Evolutionary conservation across 768 basidiomycete species (phyloP), one percentile per base, ranked within the genome.

Genomic region (Lanmaoa rubissima): DNA sequence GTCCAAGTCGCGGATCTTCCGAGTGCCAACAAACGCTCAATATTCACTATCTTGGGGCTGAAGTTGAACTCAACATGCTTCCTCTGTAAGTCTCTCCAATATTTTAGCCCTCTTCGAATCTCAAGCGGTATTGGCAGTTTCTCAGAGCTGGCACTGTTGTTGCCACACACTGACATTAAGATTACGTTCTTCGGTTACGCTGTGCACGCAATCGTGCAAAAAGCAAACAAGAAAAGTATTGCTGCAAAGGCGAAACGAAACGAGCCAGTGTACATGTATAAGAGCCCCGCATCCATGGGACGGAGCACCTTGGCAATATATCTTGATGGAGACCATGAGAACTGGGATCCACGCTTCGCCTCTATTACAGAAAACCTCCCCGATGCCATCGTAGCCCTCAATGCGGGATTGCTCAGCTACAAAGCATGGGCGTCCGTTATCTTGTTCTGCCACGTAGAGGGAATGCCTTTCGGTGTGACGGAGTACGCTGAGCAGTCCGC

Each of bases 141-240:
- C 60, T 74, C 76, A 14, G 79, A 81, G 59, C 62, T 81, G 38
- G 80, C 77, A 5, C 63, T 81, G 24, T 64, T 79, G 38, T 62
- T 78, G 17, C 78, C 78, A 17, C 63, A 79, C 59, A 78, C 77
- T 19, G 78, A 80, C 57, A 68, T 79, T 55, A 73, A 74, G 54
- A 66, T 81, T 17, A 69, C 73, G 38, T 63, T 81, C 53, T 76
- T 78, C 49, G 78, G 79, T 53, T 53, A 58, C 24, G 68, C 66
- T 28, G 70, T 73, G 24, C 53, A 69, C n/a, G 51, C 64, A 5
- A 61, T 77, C 9, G 60, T 74, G 28, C 66, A 71, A 26, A 68
- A 69, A 48, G 70, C 71, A 10, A 69, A 57, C 53, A 68, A 68
- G 55, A 64, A 68, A 42, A 69, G 64, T 42, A 65, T 75, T 46